These are phyloP conservation scores for Termitomyces sp. DNA, from an alignment of 768 basidiomycete genomes.

Conservation along the genomic window DNA sequence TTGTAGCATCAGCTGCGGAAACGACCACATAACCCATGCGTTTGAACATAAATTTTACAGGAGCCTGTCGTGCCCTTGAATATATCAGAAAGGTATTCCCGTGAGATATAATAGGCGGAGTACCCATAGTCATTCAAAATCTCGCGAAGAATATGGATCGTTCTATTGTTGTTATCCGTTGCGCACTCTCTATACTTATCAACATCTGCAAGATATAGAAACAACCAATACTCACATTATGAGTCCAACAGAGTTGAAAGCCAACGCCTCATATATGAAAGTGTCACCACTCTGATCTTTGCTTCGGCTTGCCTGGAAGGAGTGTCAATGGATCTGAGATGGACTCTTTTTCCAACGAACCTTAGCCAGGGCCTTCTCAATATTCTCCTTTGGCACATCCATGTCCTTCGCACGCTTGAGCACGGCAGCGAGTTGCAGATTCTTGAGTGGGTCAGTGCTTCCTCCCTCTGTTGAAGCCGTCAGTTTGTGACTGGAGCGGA, in stretches of 20 bases:
- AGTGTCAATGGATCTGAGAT: background rate
- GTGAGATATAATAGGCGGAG: background rate
- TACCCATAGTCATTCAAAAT: slow-evolving; percentile 44
- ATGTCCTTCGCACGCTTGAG: slow-evolving; percentile 50
- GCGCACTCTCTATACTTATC: slow-evolving; percentile 41
- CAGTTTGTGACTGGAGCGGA: background rate
- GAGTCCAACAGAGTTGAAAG: slow-evolving; percentile 51
- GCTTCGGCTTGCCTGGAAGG: slow-evolving; percentile 37
- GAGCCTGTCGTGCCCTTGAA: slow-evolving; percentile 51
- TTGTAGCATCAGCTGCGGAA: slow-evolving; percentile 20
- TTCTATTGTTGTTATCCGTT: slow-evolving; percentile 62
- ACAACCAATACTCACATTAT: slow-evolving; percentile 44
- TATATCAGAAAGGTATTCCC: background rate
- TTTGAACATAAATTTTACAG: slow-evolving; percentile 62
- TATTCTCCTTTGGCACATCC: slow-evolving; percentile 65
- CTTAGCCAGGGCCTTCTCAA: slow-evolving; percentile 55
- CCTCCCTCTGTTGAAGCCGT: slow-evolving; percentile 40
- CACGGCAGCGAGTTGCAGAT: slow-evolving; percentile 44
- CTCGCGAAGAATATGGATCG: slow-evolving; percentile 50
- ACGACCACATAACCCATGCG: slow-evolving; percentile 49
- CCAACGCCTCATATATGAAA: slow-evolving; percentile 58
- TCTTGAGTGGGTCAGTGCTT: slow-evolving; percentile 47
- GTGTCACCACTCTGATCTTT: slow-evolving; percentile 41
- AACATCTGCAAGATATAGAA: background rate
- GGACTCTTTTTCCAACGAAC: slow-evolving; percentile 22